These are phyloP conservation scores for Heritiera littoralis DNA, from an alignment of 345 rosid genomes.

Conservation along the genomic window DNA sequence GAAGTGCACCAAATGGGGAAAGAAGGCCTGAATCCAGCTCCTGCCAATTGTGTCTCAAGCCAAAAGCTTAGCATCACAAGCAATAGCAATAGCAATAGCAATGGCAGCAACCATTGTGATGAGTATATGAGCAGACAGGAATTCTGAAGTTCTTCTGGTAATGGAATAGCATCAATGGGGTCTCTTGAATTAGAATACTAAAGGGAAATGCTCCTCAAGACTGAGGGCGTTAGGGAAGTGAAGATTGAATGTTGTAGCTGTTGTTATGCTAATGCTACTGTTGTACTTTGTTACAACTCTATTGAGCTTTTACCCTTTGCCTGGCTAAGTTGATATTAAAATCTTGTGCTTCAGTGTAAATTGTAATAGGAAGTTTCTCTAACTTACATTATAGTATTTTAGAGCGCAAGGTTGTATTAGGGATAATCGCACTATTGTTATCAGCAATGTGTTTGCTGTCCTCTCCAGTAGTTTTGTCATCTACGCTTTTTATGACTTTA, in stretches of 20 bases:
- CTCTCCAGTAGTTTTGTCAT: not conserved
- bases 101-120: conserved; percentile 51
- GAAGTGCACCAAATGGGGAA: conserved; percentile 97
- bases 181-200: conserved; percentile 51
- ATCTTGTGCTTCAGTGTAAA: not conserved
- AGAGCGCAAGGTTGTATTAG: not conserved
- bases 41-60: conserved; percentile 61
- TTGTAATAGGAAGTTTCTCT: not conserved
- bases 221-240: not conserved
- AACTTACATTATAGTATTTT: not conserved
- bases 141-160: conserved; percentile 60
- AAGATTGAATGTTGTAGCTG: not conserved
- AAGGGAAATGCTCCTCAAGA: conserved; percentile 12
- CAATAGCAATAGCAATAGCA: not conserved
- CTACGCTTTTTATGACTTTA: not conserved
- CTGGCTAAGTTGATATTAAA: not conserved
- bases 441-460: not conserved
- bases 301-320: not conserved
- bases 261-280: not conserved
- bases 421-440: not conserved
- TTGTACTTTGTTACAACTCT: not conserved
- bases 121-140: conserved; percentile 70
- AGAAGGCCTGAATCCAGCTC: conserved; percentile 72
- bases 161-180: conserved; percentile 73
- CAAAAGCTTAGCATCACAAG: conserved; percentile 54